A percentile compares a stretch with the other conserved stretches of the same genome.
Evolutionary conservation across 1,139 yeast species (phyloP).

Genomic region (Pichia cactophila): DNA sequence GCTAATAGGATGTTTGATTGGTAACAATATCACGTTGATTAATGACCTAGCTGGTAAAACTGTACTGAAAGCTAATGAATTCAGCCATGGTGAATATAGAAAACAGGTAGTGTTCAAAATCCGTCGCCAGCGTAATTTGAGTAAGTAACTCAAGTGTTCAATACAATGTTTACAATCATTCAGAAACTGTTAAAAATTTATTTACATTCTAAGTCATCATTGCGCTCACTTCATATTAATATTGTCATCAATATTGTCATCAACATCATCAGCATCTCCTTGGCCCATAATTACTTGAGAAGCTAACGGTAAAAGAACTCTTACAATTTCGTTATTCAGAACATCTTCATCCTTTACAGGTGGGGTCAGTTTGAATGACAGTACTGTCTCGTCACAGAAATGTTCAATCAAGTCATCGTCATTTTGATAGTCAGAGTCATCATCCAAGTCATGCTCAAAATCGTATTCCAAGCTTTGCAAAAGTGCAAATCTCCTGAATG

Average conservation of each 20-base stretch:
- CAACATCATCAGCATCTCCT: slow-evolving; percentile 9
- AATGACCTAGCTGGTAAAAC: slow-evolving; percentile 24
- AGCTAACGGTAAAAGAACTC: slow-evolving; percentile 29
- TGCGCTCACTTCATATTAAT: not conserved
- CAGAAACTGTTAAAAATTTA: not conserved
- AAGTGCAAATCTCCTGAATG: slow-evolving; percentile 26
- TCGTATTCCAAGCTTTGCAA: slow-evolving; percentile 29
- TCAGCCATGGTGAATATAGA: slow-evolving; percentile 6
- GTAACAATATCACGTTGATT: slow-evolving; percentile 17
- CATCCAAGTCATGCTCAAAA: slow-evolving; percentile 25
- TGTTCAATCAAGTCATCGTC: slow-evolving; percentile 21
- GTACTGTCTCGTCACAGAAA: slow-evolving; percentile 23
- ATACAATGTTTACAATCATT: not conserved
- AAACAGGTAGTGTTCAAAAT: slow-evolving; percentile 10
- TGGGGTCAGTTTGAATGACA: slow-evolving; percentile 17
- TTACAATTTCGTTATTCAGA: slow-evolving; percentile 21
- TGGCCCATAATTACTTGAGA: slow-evolving; percentile 25
- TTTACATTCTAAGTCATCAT: not conserved
- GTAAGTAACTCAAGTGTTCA: not conserved
- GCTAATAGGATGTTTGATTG: slow-evolving; percentile 21
- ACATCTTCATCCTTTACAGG: slow-evolving; percentile 15
- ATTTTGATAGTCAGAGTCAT: slow-evolving; percentile 20
- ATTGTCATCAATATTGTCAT: not conserved
- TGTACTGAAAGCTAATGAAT: slow-evolving; percentile 17
- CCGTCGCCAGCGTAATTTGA: slow-evolving; percentile 1